Percentiles rank a stretch among this genome's conserved stretches.
Evolutionary conservation across 2,329 filamentous ascomycete species (phyloP).

Genomic region (Chaetomium globosum): DNA sequence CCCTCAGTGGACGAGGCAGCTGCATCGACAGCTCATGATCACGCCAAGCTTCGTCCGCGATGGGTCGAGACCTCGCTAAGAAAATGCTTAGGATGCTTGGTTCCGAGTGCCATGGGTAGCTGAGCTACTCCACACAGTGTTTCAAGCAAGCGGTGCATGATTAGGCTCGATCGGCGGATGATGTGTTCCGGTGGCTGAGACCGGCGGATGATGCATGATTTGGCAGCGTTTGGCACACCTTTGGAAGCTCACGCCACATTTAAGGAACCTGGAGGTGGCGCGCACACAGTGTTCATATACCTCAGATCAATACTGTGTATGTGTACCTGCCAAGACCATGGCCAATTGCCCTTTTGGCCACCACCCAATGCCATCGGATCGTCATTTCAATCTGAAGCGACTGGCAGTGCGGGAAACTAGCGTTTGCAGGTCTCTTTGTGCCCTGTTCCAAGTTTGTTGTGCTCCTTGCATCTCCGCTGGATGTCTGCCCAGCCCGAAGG

Average conservation of each 20-base stretch:
- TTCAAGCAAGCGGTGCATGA: not conserved
- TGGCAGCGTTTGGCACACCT: not conserved
- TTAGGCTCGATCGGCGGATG: not conserved
- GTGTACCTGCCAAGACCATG: conserved; percentile 1
- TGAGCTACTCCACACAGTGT: not conserved
- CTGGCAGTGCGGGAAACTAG: not conserved
- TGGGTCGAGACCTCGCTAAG: conserved; percentile 2
- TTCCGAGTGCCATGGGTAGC: not conserved
- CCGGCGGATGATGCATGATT: not conserved
- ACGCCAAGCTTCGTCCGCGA: conserved; percentile 5
- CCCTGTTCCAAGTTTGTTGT: conserved; percentile 9
- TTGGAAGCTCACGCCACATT: not conserved
- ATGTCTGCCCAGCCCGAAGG: conserved; percentile 1
- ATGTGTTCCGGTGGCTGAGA: conserved; percentile 2
- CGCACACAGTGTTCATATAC: not conserved
- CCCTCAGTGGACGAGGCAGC: not conserved
- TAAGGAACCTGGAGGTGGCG: not conserved
- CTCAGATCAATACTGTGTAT: not conserved
- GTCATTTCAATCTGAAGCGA: not conserved
- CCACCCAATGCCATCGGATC: not conserved
- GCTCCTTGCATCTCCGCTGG: not conserved
- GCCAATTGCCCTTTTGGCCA: not conserved
- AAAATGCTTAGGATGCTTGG: not conserved
- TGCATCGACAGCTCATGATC: conserved; percentile 3
- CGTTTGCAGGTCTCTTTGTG: conserved; percentile 1